A percentile compares a stretch with the other conserved stretches of the same genome.
Conservation (phyloP, 2,329 filamentous ascomycete species). For the Sclerotinia nivalis region DNA sequence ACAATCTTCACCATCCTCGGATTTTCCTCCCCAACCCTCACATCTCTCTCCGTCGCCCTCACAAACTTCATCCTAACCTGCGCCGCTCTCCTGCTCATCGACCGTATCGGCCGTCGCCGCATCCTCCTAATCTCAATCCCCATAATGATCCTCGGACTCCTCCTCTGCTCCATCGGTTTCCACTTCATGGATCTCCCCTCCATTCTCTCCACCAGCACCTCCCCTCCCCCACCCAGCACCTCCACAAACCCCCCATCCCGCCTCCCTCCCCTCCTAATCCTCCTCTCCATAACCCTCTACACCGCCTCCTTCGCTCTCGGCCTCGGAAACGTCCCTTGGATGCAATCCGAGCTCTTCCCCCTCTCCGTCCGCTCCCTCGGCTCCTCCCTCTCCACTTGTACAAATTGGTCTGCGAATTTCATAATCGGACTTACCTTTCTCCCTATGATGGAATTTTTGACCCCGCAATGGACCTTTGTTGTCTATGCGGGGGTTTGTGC, state of each 20-base stretch:
- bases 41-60: slow-evolving; percentile 75
- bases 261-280: slow-evolving; percentile 57
- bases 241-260: slow-evolving; percentile 30
- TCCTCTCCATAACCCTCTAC: slow-evolving; percentile 77
- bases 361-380: slow-evolving; percentile 71
- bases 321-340: slow-evolving; percentile 92
- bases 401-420: slow-evolving; percentile 88
- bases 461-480: slow-evolving; percentile 75
- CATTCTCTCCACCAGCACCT: slow-evolving; percentile 24
- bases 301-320: slow-evolving; percentile 85
- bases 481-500: slow-evolving; percentile 74
- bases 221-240: slow-evolving; percentile 28
- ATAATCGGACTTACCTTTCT: slow-evolving; percentile 83
- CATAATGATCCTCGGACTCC: slow-evolving; percentile 74
- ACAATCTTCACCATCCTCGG: slow-evolving; percentile 78
- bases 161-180: slow-evolving; percentile 73
- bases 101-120: slow-evolving; percentile 73
- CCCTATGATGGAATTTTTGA: slow-evolving; percentile 77
- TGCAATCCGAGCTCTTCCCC: slow-evolving; percentile 90
- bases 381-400: slow-evolving; percentile 72
- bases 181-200: slow-evolving; percentile 50
- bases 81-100: slow-evolving; percentile 74
- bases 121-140: slow-evolving; percentile 84
- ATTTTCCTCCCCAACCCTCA: slow-evolving; percentile 76
- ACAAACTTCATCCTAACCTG: slow-evolving; percentile 82